Evolutionary conservation across 768 basidiomycete genomes (phyloP), one percentile per base, ranked within the genome.

Genomic region (Leccinum boreale): DNA sequence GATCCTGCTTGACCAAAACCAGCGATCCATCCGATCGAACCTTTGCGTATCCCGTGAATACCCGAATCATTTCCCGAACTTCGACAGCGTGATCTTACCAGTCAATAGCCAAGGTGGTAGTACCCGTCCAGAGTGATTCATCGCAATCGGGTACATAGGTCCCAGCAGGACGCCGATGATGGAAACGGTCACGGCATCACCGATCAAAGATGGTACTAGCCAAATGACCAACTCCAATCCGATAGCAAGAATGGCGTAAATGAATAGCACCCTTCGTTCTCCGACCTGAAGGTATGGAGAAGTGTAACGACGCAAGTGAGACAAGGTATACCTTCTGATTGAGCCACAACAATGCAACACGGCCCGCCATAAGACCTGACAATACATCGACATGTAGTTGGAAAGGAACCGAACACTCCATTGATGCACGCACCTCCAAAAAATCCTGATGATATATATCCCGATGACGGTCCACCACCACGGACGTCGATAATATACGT

Each of bases 1-100:
- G 84, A 84, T 17, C 90, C 90, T 3, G 87, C 83, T 65, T 87
- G 85, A 0, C 90, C 89, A 31, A 84, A 79, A 4, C 82, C 83
- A 6, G 84, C 83, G 29, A 86, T 84, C 85, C 85, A 87, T 9
- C 85, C 86, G 35, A 87, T 84, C 11, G 84, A 78, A 23, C 79
- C 82, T 47, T 29, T 49, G 21, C 9, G 31, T 29, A 10, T 3
- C 6, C n/a, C 8, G 39, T 59, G 39, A 61, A 42, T 29, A 17
- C 14, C 33, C 14, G 15, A 4, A 11, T 21, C 48, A 9, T 23
- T 17, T 2, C 23, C 23, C 5, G 23, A 31, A 19, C 28, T 19
- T 11, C 26, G 15, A 53, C 1, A 9, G 29, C 12, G 17, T 17
- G 19, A 46, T 2, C 3, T 59, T 52, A 44, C 82, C 83, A 0